phyloP scores from a whole-genome alignment of 139 green algal genomes.

The Trebouxia sp. region DNA sequence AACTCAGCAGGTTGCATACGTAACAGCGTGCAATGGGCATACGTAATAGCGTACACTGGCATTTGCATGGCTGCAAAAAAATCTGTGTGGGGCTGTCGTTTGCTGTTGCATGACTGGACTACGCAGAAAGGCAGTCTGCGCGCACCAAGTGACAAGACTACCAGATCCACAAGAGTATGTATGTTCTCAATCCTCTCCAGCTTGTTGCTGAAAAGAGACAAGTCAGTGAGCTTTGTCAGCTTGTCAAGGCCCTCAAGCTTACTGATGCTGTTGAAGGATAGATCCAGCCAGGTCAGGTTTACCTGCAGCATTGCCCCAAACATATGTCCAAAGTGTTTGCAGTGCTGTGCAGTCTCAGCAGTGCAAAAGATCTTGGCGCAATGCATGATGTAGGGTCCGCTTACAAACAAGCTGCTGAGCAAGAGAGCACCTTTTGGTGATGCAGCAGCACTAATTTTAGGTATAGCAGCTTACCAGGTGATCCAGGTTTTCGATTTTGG shows the following conservation, averaged over 20 bases:
- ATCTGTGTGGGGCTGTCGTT: too few species aligned
- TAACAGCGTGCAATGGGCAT: too few species aligned
- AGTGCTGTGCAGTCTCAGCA: neutral
- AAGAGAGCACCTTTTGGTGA: neutral
- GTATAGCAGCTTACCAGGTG: slow-evolving; percentile 58
- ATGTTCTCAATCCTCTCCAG: slow-evolving; percentile 69
- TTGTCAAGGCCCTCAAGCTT: slow-evolving; percentile 77
- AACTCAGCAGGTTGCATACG: too few species aligned
- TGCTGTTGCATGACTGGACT: too few species aligned
- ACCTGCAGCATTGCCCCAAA: slow-evolving; percentile 39
- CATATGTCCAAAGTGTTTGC: too few species aligned
- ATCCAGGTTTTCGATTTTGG: slow-evolving; percentile 73
- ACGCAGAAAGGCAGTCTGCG: neutral
- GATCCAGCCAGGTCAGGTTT: slow-evolving; percentile 77
- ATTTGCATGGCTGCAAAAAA: too few species aligned
- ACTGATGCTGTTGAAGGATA: slow-evolving; percentile 87
- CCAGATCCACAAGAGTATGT: slow-evolving; percentile 61
- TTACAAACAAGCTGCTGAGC: neutral
- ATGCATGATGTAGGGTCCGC: neutral
- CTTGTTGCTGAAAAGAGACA: slow-evolving; percentile 87
- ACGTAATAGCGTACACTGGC: too few species aligned
- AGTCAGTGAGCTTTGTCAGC: slow-evolving; percentile 75
- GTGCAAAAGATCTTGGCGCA: neutral
- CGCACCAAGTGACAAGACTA: slow-evolving; percentile 75
- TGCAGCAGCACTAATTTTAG: neutral